phyloP scores from a whole-genome alignment of 768 basidiomycete species.

The Agaricus subrufescens region DNA sequence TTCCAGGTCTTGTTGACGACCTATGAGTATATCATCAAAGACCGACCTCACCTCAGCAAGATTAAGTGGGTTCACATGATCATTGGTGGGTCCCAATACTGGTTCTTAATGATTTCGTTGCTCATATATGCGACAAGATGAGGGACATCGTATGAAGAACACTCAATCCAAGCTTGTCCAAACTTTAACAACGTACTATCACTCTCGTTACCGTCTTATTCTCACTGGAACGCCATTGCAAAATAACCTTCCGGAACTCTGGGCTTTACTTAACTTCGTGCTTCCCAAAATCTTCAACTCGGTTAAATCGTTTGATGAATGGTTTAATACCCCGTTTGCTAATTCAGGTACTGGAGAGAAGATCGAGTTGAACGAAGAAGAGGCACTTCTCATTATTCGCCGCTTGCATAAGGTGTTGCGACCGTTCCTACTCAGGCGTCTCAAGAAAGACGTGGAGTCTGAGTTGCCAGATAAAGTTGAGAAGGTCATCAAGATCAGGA shows the following conservation, averaged over 20 bases:
- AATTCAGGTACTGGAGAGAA: slow-evolving; percentile 97
- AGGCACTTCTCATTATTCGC: slow-evolving; percentile 93
- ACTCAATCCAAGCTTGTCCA: slow-evolving; percentile 84
- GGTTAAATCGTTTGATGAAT: slow-evolving; percentile 98
- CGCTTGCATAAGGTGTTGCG: slow-evolving; percentile 94
- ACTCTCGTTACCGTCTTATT: slow-evolving; percentile 89
- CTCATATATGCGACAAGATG: slow-evolving; percentile 43
- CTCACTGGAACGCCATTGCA: slow-evolving; percentile 95
- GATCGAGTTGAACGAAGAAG: slow-evolving; percentile 99
- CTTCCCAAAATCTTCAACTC: slow-evolving; percentile 97
- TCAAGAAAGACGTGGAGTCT: slow-evolving; percentile 96
- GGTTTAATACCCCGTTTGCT: slow-evolving; percentile 99
- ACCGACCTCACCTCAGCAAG: slow-evolving; percentile 84
- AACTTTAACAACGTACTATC: slow-evolving; percentile 89
- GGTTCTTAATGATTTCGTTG: not conserved
- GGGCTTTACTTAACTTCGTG: slow-evolving; percentile 94
- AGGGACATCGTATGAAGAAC: slow-evolving; percentile 99
- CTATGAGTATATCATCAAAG: slow-evolving; percentile 97
- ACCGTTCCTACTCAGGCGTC: slow-evolving; percentile 85
- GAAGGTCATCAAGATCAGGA: slow-evolving; percentile 94
- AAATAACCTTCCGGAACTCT: slow-evolving; percentile 94
- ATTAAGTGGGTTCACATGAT: slow-evolving; percentile 98
- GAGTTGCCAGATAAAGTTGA: slow-evolving; percentile 97
- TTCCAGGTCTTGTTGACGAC: slow-evolving; percentile 94
- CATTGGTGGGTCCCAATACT: slow-evolving; percentile 53